Evolutionary conservation across 495 filamentous ascomycete genomes (phyloP), one percentile per base, ranked within the genome.

Genomic region (Penicillium riverlandense): DNA sequence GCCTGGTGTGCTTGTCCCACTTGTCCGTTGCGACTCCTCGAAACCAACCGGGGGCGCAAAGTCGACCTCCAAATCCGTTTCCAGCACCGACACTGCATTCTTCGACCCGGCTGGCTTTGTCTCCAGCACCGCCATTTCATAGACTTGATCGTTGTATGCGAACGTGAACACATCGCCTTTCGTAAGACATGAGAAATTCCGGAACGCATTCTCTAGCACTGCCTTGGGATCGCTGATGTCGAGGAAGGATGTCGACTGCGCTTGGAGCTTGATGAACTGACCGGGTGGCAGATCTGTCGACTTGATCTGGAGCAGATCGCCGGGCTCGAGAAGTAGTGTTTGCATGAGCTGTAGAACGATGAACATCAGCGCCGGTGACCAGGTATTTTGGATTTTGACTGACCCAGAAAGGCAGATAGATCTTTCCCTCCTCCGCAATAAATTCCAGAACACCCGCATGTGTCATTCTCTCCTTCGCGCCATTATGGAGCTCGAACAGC

Each of bases 361-460:
- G 22, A n/a, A 35, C 46, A 42, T 53, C 40, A 55, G 52, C 14
- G 28, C 8, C 14, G 14, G 10, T n/a, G 7, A 7, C 22, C 22
- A 3, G 32, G 13, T 9, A 12, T 38, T 16, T 7, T 12, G n/a
- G 11, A 33, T 10, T 8, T 30, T 28, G 6, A 59, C 82, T 53
- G 71, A 95, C 89, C 92, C 92, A 98, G 57, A 86, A 85, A 37
- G 92, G 92, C 43, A 98, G 69, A 69, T 98, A 98, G 7, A 94
- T 88, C 59, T 92, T 86, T 28, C 92, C 92, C 63, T 98, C 92
- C 61, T 97, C 92, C 8, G 92, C 92, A 44, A 96, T 90, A 59
- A 98, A 98, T 59, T 98, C 92, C 48, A 98, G 65, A 38, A 97
- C 94, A 68, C 92, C 92, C 7, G 86, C 90, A 67, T 98, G 94